Conservation (phyloP, 257 asterid genomes). For the Solanum tarapatanum region DNA sequence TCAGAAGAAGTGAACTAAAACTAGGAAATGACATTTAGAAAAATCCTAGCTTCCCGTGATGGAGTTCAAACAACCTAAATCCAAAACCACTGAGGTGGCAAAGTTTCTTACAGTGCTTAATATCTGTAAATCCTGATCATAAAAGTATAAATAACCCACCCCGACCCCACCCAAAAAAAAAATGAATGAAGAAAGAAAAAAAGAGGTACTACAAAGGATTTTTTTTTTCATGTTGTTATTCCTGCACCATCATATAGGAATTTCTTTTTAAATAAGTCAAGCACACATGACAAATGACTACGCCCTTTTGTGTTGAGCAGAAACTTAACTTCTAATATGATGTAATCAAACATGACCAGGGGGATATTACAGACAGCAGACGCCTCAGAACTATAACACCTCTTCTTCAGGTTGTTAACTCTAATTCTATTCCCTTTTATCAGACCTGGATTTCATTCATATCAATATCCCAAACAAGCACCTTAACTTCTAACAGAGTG, state of each 20-base stretch:
- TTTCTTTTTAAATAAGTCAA: background rate
- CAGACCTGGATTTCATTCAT: background rate
- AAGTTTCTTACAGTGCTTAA: background rate
- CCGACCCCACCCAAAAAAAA: background rate
- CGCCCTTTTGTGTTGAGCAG: background rate
- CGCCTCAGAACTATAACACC: background rate
- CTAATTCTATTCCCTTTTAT: background rate
- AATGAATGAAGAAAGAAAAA: background rate
- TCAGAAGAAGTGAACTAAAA: background rate
- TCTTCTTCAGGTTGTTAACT: background rate
- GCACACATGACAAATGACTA: background rate
- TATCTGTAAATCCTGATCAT: background rate
- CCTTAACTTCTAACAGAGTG: background rate
- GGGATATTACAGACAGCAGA: background rate
- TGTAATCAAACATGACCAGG: background rate
- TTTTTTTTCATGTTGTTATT: background rate
- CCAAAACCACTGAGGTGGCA: background rate
- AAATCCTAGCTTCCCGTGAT: background rate
- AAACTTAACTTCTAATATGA: background rate
- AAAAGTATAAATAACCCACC: background rate
- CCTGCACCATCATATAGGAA: background rate
- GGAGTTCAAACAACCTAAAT: background rate
- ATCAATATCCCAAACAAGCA: background rate
- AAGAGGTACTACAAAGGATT: no score
- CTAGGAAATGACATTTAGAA: background rate